Conservation (phyloP, 2,329 filamentous ascomycete genomes). For the Trichocomaceae sp. region DNA sequence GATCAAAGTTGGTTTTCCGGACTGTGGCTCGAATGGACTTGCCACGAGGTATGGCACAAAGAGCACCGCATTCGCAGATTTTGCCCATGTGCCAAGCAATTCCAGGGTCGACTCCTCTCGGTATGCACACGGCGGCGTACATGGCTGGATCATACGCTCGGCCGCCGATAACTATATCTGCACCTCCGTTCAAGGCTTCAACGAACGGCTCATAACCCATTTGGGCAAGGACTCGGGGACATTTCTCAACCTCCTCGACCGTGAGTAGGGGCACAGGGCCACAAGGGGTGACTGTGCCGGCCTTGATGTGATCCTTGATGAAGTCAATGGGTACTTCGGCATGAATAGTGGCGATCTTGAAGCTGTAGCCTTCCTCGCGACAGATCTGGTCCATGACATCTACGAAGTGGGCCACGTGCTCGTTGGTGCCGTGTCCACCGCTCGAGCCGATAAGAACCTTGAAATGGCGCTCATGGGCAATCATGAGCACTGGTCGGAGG, state of each 20-base stretch:
- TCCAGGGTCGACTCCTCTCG: no score
- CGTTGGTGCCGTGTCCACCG: constrained; percentile 43
- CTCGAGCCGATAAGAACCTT: constrained; percentile 39
- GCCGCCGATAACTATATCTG: constrained; percentile 42
- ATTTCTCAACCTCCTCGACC: constrained; percentile 33
- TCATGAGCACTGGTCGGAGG: constrained; percentile 33
- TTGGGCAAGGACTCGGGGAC: constrained; percentile 37
- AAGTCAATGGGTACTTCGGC: constrained; percentile 33
- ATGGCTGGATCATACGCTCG: constrained; percentile 35
- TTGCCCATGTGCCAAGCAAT: no score
- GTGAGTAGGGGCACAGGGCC: constrained; percentile 37
- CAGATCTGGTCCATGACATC: constrained; percentile 34
- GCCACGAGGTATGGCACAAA: no score
- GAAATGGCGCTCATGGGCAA: constrained; percentile 30
- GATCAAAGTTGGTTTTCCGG: no score
- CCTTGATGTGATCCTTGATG: constrained; percentile 24
- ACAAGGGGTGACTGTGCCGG: constrained; percentile 35
- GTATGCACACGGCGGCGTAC: constrained; percentile 26
- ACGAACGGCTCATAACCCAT: constrained; percentile 44
- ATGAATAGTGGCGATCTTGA: constrained; percentile 31
- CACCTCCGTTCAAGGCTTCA: constrained; percentile 38
- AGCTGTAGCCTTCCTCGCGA: constrained; percentile 19
- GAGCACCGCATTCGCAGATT: no score
- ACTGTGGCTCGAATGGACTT: no score
- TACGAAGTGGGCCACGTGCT: constrained; percentile 34